A percentile compares a stretch with the other conserved stretches of the same genome.
Evolutionary conservation across 441 rosid species (phyloP).

Genomic region (Populus hybrid): DNA sequence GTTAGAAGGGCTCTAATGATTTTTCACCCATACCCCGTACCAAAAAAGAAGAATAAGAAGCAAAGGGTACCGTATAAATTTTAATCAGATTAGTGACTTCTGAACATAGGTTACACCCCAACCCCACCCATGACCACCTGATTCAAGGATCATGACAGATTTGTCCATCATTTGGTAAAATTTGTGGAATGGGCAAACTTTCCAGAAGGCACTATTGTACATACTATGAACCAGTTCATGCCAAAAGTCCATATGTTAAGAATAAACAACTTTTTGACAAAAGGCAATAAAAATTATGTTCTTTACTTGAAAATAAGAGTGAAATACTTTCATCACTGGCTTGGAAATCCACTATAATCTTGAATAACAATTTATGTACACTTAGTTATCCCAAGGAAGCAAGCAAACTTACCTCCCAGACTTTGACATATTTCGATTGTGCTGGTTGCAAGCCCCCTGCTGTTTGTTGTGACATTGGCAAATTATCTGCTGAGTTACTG

Average conservation of each 20-base stretch:
- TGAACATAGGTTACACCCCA: neutral
- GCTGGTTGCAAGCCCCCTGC: constrained; percentile 63
- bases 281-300: neutral
- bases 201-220: neutral
- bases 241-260: neutral
- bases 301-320: neutral
- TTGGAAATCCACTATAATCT: constrained; percentile 1
- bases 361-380: neutral
- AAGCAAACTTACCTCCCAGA: constrained; percentile 79
- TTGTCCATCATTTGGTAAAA: neutral
- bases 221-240: neutral
- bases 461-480: constrained; percentile 72
- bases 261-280: neutral
- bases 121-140: neutral
- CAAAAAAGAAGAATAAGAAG: too few relatives aligned
- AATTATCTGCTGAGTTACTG: constrained; percentile 59
- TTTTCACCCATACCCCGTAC: too few relatives aligned
- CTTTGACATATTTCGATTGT: constrained; percentile 85
- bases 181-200: neutral
- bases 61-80: neutral
- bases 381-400: too few relatives aligned
- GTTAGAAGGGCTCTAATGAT: too few relatives aligned
- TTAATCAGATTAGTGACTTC: neutral
- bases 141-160: neutral
- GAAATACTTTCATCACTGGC: neutral